phyloP scores from a whole-genome alignment of 1,284 basidiomycete genomes.

The Hemileia vastatrix region DNA sequence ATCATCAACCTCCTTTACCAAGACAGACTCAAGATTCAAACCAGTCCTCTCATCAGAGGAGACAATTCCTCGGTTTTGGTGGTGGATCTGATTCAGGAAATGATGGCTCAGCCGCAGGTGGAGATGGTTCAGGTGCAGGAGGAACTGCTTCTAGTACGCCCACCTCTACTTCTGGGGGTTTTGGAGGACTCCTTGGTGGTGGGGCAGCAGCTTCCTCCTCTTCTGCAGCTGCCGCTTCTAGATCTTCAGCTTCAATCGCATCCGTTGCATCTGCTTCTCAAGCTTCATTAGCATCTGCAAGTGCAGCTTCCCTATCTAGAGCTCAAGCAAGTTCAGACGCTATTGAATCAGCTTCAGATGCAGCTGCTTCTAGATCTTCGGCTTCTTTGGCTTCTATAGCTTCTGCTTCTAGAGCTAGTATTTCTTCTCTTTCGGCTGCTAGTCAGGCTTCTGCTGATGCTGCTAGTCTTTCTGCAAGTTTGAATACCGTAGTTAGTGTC shows the following conservation, averaged over 20 bases:
- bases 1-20: neutral
- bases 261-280: neutral
- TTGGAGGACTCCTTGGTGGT: neutral
- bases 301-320: constrained; percentile 12
- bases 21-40: neutral
- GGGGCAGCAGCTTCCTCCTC: constrained; percentile 13
- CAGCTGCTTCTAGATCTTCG: neutral
- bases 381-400: constrained; percentile 22
- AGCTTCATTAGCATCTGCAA: neutral
- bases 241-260: constrained; percentile 20
- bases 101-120: too few species aligned
- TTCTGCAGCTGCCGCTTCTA: constrained; percentile 19
- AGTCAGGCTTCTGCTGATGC: neutral
- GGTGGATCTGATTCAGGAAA: neutral
- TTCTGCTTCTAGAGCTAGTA: constrained; percentile 13
- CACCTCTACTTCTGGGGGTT: neutral
- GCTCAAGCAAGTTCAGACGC: neutral
- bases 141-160: neutral
- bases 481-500: constrained; percentile 13
- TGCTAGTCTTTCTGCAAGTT: constrained; percentile 20
- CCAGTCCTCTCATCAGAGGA: neutral
- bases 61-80: neutral
- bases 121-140: neutral
- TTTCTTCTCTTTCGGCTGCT: neutral
- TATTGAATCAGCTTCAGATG: neutral